Evolutionary conservation across 2,329 filamentous ascomycete genomes (phyloP), one percentile per base, ranked within the genome.

Genomic region (Rutstroemia sp.): DNA sequence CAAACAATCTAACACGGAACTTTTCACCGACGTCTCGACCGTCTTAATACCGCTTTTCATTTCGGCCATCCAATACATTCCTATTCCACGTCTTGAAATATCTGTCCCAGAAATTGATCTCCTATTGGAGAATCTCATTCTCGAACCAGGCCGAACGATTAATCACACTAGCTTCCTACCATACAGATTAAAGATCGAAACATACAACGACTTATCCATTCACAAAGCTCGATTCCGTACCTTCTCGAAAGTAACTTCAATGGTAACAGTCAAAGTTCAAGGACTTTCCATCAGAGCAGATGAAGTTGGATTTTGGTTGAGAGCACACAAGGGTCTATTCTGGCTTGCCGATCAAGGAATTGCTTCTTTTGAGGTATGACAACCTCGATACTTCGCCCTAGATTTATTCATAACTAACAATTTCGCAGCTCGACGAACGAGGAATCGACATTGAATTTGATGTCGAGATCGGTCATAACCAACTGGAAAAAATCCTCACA

Each of bases 121-220:
- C 5, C 75, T 97, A 1, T 75, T 97, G 2, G 92, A 97, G 68
- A 96, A 95, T 62, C 77, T 97, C 34, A 87, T 97, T 58, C 78
- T 97, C 34, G 90, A 96, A 67, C 92, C 92, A 0, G 92, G 92
- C 6, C 79, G 79, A 57, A 95, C 90, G 0, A 79, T 95, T 65
- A 92, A 96, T 69, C 76, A 86, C 60, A 90, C 87, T 3, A 96
- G 92, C 0, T 97, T 97, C 75, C 77, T 97, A 1, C 92, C 92
- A 0, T 92, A 90, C 73, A 83, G 85, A 55, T 77, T 96, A 53
- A 86, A 88, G 46, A 75, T 96, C 3, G 86, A 91, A 61, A 92
- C 89, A 0, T 86, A 87, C 71, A 96, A 95, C 66, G 88, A 95
- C 63, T 74, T 96, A 37, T 90, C 95, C 62, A 83, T 96, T 42